phyloP scores from a whole-genome alignment of 345 rosid genomes.

The Pistacia integerrima region DNA sequence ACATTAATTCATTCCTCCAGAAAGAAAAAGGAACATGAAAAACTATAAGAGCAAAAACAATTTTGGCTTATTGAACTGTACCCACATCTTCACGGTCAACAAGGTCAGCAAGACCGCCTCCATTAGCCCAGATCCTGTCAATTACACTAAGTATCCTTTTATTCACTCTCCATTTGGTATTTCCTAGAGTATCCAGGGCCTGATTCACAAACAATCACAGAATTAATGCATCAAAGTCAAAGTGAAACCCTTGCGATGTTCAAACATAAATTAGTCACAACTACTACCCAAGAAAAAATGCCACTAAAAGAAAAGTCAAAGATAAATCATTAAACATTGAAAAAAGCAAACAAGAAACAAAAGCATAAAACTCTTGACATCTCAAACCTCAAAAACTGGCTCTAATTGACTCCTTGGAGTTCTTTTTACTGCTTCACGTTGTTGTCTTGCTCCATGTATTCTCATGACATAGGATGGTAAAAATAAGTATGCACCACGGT shows the following conservation, averaged over 20 bases:
- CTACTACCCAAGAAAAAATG: background rate
- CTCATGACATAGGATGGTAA: conserved; percentile 92
- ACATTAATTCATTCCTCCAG: conserved; percentile 1
- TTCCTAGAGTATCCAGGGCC: conserved; percentile 96
- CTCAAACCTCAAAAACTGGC: conserved; percentile 79
- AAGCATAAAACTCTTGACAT: conserved; percentile 10
- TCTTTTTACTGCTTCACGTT: conserved; percentile 60
- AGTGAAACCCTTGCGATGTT: background rate
- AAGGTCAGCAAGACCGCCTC: conserved; percentile 78
- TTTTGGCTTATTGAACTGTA: conserved; percentile 11
- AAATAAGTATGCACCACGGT: conserved; percentile 82
- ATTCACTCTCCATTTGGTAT: conserved; percentile 92
- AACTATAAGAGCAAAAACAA: conserved; percentile 11
- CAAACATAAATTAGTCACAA: background rate
- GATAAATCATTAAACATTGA: background rate
- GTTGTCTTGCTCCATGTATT: conserved; percentile 90
- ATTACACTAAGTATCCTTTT: conserved; percentile 76
- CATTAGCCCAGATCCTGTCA: conserved; percentile 94
- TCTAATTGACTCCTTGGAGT: conserved; percentile 62
- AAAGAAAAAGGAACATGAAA: conserved; percentile 4
- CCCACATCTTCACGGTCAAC: conserved; percentile 92
- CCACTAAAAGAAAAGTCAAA: background rate
- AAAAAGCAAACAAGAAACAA: background rate
- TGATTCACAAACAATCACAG: conserved; percentile 37
- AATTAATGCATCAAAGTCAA: conserved; percentile 20